These are phyloP conservation scores for Linanthus parryae DNA, from an alignment of 148 eudicot species.

Conservation along the genomic window DNA sequence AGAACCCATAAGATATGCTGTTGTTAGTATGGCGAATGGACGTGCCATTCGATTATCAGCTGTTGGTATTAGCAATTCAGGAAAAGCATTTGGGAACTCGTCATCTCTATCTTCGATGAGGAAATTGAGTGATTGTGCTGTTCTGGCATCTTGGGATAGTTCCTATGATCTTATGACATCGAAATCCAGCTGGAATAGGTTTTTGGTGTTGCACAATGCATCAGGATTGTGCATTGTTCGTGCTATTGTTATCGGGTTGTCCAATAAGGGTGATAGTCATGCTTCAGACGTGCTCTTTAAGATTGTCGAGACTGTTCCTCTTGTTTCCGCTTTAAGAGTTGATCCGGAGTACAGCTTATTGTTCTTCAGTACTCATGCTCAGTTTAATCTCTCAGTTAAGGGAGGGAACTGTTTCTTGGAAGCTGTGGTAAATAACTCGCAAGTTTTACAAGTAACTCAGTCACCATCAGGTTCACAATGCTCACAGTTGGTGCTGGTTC, in stretches of 20 bases:
- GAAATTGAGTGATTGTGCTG: slow-evolving; percentile 57
- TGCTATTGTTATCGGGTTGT: slow-evolving; percentile 37
- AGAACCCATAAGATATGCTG: slow-evolving; percentile 41
- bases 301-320: slow-evolving; percentile 33
- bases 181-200: slow-evolving; percentile 71
- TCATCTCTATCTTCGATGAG: slow-evolving; percentile 66
- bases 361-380: slow-evolving; percentile 53
- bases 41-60: slow-evolving; percentile 74
- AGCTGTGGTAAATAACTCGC: slow-evolving; percentile 58
- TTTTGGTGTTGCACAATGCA: slow-evolving; percentile 56
- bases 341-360: slow-evolving; percentile 63
- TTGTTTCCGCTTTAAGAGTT: slow-evolving; percentile 64
- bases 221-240: slow-evolving; percentile 82
- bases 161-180: slow-evolving; percentile 21
- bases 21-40: slow-evolving; percentile 76
- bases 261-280: slow-evolving; percentile 19
- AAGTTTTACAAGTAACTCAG: slow-evolving; percentile 57
- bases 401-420: slow-evolving; percentile 84
- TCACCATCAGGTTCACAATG: slow-evolving; percentile 46
- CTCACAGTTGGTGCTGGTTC: slow-evolving; percentile 50
- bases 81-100: slow-evolving; percentile 83
- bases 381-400: slow-evolving; percentile 67
- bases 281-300: slow-evolving; percentile 16
- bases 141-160: slow-evolving; percentile 61
- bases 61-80: slow-evolving; percentile 57